Percentiles rank a stretch among this genome's conserved stretches.
These are phyloP conservation scores for Claviceps pazoutovae DNA, from an alignment of 2,329 filamentous ascomycete genomes.

Conservation along the genomic window DNA sequence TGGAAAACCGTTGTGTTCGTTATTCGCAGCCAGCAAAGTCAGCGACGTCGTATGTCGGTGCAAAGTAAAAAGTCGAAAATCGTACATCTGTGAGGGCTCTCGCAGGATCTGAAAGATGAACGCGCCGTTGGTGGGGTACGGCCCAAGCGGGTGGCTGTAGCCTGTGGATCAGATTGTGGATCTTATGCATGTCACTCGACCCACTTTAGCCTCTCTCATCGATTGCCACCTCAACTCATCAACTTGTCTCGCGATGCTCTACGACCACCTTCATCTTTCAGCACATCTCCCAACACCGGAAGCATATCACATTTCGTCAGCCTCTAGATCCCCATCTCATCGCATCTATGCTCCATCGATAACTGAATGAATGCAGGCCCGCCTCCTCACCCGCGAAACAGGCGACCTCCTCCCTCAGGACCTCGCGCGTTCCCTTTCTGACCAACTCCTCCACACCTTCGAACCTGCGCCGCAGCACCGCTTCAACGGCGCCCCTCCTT, in stretches of 20 bases:
- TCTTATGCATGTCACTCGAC: neutral
- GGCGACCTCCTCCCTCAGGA: constrained; percentile 50
- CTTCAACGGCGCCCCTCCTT: constrained; percentile 44
- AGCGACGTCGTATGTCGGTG: neutral
- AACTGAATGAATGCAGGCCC: constrained; percentile 50
- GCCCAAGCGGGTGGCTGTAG: no score
- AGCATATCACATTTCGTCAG: neutral
- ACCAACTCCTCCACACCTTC: constrained; percentile 54
- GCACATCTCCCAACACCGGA: neutral
- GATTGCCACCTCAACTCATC: neutral
- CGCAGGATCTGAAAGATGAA: no score
- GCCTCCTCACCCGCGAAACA: constrained; percentile 61
- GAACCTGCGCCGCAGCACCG: constrained; percentile 51
- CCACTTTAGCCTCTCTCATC: neutral
- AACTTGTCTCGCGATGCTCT: neutral
- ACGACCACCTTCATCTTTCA: neutral
- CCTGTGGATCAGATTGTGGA: neutral
- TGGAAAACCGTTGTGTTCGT: neutral
- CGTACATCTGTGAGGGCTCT: no score
- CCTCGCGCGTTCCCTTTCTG: constrained; percentile 52
- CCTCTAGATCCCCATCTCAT: neutral
- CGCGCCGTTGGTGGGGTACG: no score
- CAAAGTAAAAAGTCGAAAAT: neutral
- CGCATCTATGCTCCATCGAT: neutral
- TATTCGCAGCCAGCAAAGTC: neutral